phyloP scores from a whole-genome alignment of 192 early-diverging fungal genomes.

The Coemansia aciculifera region DNA sequence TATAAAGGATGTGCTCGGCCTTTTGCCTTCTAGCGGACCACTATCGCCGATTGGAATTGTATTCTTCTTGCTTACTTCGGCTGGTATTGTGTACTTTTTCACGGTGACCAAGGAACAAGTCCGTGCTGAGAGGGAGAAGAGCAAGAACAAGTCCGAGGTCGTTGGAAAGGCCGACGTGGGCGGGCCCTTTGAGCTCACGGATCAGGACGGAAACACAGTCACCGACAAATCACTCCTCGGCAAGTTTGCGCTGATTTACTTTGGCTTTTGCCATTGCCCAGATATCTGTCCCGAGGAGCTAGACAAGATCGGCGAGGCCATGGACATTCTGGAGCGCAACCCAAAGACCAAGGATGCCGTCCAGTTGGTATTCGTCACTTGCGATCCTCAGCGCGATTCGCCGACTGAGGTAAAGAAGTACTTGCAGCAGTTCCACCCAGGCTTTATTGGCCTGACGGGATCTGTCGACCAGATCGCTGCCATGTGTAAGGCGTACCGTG shows the following conservation, averaged over 20 bases:
- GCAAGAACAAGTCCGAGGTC: constrained; percentile 39
- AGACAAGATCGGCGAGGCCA: constrained; percentile 92
- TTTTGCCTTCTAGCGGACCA: constrained; percentile 39
- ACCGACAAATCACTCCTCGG: constrained; percentile 80
- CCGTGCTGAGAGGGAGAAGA: constrained; percentile 28
- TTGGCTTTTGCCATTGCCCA: constrained; percentile 99
- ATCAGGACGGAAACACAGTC: constrained; percentile 72
- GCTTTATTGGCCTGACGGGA: constrained; percentile 91
- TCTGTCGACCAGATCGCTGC: constrained; percentile 77
- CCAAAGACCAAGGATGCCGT: constrained; percentile 57
- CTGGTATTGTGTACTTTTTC: constrained; percentile 65
- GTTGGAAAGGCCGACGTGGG: constrained; percentile 91
- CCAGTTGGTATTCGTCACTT: constrained; percentile 92
- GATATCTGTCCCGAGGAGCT: constrained; percentile 99
- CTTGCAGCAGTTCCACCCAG: constrained; percentile 88
- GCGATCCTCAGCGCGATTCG: constrained; percentile 94
- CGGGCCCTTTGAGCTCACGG: constrained; percentile 82
- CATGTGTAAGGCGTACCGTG: constrained; percentile 88
- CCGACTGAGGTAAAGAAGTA: constrained; percentile 76
- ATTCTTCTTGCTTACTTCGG: constrained; percentile 61
- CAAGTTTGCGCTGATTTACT: constrained; percentile 89
- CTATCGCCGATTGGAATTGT: constrained; percentile 48
- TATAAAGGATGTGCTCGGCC: constrained; percentile 17
- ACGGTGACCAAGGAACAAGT: constrained; percentile 63
- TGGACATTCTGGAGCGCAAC: constrained; percentile 64